Evolutionary conservation across 2,329 filamentous ascomycete genomes (phyloP).

Genomic region (Cladophialophora carrionii): DNA sequence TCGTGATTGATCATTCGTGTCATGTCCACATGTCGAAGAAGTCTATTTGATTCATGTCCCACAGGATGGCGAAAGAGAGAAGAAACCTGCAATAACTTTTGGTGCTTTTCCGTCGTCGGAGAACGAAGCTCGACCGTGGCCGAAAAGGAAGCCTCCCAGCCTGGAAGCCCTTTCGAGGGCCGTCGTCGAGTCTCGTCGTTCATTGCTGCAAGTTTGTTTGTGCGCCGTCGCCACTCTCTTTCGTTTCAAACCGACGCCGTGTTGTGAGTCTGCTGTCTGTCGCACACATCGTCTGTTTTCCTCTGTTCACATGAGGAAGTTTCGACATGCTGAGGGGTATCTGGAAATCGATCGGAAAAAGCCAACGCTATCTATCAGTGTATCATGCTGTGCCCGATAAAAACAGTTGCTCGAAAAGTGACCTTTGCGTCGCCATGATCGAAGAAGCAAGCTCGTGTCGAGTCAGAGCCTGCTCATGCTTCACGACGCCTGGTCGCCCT

Average conservation of each 20-base stretch:
- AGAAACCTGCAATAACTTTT: conserved; percentile 37
- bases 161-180: conserved; percentile 17
- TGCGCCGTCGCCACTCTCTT: conserved; percentile 33
- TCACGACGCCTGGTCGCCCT: conserved; percentile 48
- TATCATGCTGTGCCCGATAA: conserved; percentile 49
- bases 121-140: conserved; percentile 27
- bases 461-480: conserved; percentile 28
- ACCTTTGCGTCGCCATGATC: conserved; percentile 33
- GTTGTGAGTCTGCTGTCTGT: conserved; percentile 28
- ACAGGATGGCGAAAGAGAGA: conserved; percentile 35
- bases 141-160: conserved; percentile 15
- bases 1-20: conserved; percentile 31
- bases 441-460: conserved; percentile 28
- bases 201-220: conserved; percentile 24
- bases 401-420: conserved; percentile 38
- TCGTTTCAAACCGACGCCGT: conserved; percentile 36
- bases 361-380: conserved; percentile 58
- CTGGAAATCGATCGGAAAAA: conserved; percentile 52
- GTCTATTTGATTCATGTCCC: conserved; percentile 39
- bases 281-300: conserved; percentile 38
- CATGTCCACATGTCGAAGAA: conserved; percentile 36
- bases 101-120: conserved; percentile 26
- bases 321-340: conserved; percentile 53
- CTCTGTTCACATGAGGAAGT: conserved; percentile 40
- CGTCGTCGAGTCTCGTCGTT: conserved; percentile 26